Percentiles rank a stretch among this genome's conserved stretches.
These are phyloP conservation scores for Xerocomus nothofagi DNA, from an alignment of 1,284 basidiomycete species.

Conservation along the genomic window DNA sequence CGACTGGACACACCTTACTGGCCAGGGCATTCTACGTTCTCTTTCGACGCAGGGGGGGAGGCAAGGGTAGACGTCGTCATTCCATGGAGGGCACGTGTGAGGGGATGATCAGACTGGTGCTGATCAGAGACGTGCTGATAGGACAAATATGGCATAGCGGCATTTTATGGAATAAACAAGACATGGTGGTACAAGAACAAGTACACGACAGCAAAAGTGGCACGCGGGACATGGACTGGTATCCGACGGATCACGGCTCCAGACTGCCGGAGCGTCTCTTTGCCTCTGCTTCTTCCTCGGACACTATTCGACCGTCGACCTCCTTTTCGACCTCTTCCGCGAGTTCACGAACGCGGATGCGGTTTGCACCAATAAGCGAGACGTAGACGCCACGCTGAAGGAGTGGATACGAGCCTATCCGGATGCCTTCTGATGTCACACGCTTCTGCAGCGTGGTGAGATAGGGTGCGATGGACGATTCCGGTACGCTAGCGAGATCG, in stretches of 20 bases:
- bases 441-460: conserved; percentile 76
- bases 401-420: conserved; percentile 82
- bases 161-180: conserved; percentile 2
- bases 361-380: conserved; percentile 77
- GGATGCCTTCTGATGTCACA: conserved; percentile 74
- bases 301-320: conserved; percentile 57
- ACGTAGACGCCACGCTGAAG: conserved; percentile 68
- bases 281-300: conserved; percentile 55
- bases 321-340: conserved; percentile 68
- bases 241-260: neutral
- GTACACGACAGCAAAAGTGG: neutral
- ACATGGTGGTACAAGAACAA: neutral
- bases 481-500: too few species aligned
- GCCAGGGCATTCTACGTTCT: neutral
- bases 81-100: too few species aligned
- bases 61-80: too few species aligned
- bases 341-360: conserved; percentile 49
- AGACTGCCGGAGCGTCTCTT: conserved; percentile 21
- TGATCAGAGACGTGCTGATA: conserved; percentile 21
- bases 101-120: too few species aligned
- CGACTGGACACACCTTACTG: neutral
- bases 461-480: conserved; percentile 89
- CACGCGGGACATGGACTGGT: neutral
- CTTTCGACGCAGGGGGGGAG: conserved; percentile 3
- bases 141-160: too few species aligned